Evolutionary conservation across 192 early-diverging fungal genomes (phyloP), one percentile per base, ranked within the genome.

Genomic region (Backusella tarrabulga): DNA sequence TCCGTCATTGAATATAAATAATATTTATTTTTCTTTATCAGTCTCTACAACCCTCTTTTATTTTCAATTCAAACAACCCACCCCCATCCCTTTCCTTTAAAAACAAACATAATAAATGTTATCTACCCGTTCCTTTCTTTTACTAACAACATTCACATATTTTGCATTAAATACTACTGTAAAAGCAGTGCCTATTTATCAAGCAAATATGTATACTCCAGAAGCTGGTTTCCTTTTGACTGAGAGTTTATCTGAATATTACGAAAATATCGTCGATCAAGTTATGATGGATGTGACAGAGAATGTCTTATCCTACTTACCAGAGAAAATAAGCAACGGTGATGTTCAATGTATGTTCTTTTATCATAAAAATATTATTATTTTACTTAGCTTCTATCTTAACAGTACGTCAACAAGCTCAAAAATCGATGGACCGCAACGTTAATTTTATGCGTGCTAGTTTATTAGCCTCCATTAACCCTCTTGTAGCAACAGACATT

Each of bases 231-330:
- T 50, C 17, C 40, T 77, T 34, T 70, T 77, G 15, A 66, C 56
- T 19, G 70, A 72, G n/a, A 77, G 76, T 56, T 67, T 77, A 32
- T 67, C 66, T 34, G 77, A 79, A 34, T 79, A 79, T n/a, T 79
- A 79, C 68, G 77, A 79, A 70, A 74, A 21, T 23, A 74, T 79
- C 32, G 77, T 79, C 19, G 72, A 79, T 42, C 77, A 74, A 60
- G 67, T 74, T 9, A 79, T 79, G 77, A 26, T 72, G 12, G 41
- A 46, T 34, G 46, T 66, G 7, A 60, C 60, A 11, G 68, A 63
- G 23, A 54, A 66, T 72, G 52, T 77, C 14, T 26, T 77, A 34
- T 41, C 36, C 32, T 71, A 41, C 32, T 21, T 70, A n/a, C 76
- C 76, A 38, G 54, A 77, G 4, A 41, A 34, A 15, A 60, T 72